Conservation (phyloP, 169 alveolate genomes). For the Theileria annulata region DNA sequence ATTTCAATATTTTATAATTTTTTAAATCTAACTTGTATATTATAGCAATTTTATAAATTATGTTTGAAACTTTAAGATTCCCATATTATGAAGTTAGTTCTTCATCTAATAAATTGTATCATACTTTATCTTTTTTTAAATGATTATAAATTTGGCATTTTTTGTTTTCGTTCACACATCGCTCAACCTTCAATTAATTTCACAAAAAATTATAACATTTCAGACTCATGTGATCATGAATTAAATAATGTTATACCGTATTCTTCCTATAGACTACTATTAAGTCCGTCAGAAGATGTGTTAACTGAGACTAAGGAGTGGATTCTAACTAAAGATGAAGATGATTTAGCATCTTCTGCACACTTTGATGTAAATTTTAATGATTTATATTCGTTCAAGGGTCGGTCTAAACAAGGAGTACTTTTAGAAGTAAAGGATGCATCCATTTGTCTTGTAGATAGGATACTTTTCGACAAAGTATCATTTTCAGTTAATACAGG, state of each 20-base stretch:
- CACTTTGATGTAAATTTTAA: constrained; percentile 2
- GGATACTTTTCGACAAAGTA: constrained; percentile 68
- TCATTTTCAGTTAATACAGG: constrained; percentile 61
- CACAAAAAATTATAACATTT: not conserved
- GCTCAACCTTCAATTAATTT: not conserved
- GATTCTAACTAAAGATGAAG: not conserved
- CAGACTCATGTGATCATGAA: not conserved
- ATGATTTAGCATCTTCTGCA: constrained; percentile 4
- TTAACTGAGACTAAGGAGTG: constrained; percentile 6
- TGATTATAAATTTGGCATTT: not conserved
- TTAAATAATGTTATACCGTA: not conserved
- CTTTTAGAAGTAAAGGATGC: constrained; percentile 36
- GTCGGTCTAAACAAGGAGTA: constrained; percentile 17
- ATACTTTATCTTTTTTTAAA: not conserved
- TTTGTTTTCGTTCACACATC: not conserved
- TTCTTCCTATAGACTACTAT: not conserved
- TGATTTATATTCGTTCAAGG: constrained; percentile 4
- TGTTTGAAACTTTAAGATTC: not conserved
- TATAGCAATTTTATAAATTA: not conserved
- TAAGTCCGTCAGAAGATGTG: not conserved
- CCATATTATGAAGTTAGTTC: not conserved
- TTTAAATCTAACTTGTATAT: not conserved
- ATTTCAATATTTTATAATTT: too few species aligned
- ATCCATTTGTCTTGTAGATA: constrained; percentile 48
- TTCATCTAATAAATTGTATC: not conserved